Percentiles rank a stretch among this genome's conserved stretches.
Conservation (phyloP, 2,329 filamentous ascomycete species). For the Curvularia sp. region DNA sequence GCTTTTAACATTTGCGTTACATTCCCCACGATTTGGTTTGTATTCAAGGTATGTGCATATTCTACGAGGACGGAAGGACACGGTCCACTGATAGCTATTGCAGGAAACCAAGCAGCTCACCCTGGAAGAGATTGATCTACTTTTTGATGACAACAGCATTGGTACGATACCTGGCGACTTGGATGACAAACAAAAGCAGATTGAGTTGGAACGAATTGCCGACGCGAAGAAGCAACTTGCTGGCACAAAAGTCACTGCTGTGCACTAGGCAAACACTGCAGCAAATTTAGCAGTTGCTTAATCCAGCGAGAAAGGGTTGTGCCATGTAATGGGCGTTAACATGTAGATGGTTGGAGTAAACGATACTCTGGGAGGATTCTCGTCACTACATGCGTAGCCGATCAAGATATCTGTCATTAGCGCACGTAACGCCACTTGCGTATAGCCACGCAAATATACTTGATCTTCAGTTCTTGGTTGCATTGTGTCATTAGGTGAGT, state of each 20-base stretch:
- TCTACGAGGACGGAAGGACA: neutral
- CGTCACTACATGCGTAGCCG: neutral
- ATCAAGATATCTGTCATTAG: neutral
- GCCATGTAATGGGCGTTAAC: neutral
- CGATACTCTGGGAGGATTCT: neutral
- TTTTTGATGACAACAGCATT: slow-evolving; percentile 62
- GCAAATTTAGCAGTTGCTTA: neutral
- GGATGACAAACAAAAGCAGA: slow-evolving; percentile 36
- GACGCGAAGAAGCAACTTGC: slow-evolving; percentile 29
- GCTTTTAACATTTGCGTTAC: slow-evolving; percentile 57
- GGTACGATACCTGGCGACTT: slow-evolving; percentile 57
- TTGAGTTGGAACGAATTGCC: slow-evolving; percentile 33
- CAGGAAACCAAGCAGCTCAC: slow-evolving; percentile 53
- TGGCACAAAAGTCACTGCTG: slow-evolving; percentile 20
- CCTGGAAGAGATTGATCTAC: slow-evolving; percentile 65
- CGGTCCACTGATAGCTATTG: neutral
- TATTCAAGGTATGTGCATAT: slow-evolving; percentile 53
- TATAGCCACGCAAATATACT: neutral
- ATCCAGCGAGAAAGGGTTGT: neutral
- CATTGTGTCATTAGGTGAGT: neutral
- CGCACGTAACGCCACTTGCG: neutral
- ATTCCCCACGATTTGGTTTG: slow-evolving; percentile 57
- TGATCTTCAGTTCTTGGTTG: neutral
- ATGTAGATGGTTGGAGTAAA: neutral
- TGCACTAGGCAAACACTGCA: slow-evolving; percentile 18